phyloP scores from a whole-genome alignment of 768 basidiomycete genomes.

The Obba rivulosa region DNA sequence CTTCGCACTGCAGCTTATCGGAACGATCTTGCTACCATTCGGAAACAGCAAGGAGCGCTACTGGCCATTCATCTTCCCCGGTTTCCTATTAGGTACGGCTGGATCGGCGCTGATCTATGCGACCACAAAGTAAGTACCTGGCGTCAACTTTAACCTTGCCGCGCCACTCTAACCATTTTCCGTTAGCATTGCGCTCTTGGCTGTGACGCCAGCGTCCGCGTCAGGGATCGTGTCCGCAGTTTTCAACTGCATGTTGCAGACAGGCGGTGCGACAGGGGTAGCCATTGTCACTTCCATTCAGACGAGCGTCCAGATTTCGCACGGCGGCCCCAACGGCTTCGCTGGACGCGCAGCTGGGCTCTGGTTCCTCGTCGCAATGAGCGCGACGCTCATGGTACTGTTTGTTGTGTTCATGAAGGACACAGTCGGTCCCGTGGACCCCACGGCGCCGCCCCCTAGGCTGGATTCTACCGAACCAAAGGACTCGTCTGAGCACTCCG shows the following conservation, averaged over 20 bases:
- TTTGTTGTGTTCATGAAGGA: constrained; percentile 4
- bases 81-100: constrained; percentile 38
- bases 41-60: constrained; percentile 33
- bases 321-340: constrained; percentile 27
- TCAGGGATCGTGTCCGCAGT: constrained; percentile 49
- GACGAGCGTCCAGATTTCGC: constrained; percentile 31
- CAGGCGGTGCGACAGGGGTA: constrained; percentile 42
- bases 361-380: constrained; percentile 13
- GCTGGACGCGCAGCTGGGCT: constrained; percentile 36
- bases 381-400: neutral
- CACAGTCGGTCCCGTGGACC: neutral
- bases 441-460: neutral
- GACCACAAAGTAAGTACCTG: constrained; percentile 37
- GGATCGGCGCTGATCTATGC: constrained; percentile 38
- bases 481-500: neutral
- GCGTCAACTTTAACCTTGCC: neutral
- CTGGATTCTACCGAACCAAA: neutral
- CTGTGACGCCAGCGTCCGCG: constrained; percentile 35
- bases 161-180: neutral
- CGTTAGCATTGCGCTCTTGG: constrained; percentile 42
- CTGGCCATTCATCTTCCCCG: constrained; percentile 43
- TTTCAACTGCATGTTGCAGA: constrained; percentile 42
- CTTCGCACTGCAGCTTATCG: constrained; percentile 27
- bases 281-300: constrained; percentile 41
- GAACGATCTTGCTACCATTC: constrained; percentile 34